A percentile compares a stretch with the other conserved stretches of the same genome.
These are phyloP conservation scores for Debaryomyces udenii DNA, from an alignment of 1,139 yeast species.

Conservation along the genomic window DNA sequence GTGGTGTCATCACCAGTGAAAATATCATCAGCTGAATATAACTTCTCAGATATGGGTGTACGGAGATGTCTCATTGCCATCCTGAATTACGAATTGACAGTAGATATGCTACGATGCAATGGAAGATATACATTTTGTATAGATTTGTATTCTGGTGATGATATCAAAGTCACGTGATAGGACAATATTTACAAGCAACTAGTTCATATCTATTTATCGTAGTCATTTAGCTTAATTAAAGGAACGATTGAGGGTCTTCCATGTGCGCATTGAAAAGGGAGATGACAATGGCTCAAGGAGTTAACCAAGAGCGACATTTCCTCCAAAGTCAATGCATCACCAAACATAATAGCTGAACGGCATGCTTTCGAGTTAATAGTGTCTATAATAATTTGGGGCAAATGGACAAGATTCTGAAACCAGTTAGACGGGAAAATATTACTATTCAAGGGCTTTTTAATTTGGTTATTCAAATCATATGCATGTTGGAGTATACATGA, in stretches of 20 bases:
- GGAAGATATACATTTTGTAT: too few relatives aligned
- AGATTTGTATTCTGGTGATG: too few relatives aligned
- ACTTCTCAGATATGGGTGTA: constrained; percentile 1
- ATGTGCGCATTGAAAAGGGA: constrained; percentile 85
- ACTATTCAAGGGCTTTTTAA: constrained; percentile 17
- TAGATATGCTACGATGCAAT: background rate
- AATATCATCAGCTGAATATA: constrained; percentile 3
- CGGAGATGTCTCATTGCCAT: constrained; percentile 7
- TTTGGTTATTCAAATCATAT: constrained; percentile 39
- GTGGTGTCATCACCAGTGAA: constrained; percentile 1
- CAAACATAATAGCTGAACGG: constrained; percentile 73
- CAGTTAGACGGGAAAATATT: constrained; percentile 16
- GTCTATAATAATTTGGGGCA: constrained; percentile 56
- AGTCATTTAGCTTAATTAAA: constrained; percentile 26
- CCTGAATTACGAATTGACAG: background rate
- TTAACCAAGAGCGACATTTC: constrained; percentile 51
- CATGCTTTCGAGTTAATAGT: constrained; percentile 68
- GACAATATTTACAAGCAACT: background rate
- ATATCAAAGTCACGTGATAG: background rate
- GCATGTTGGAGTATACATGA: constrained; percentile 44
- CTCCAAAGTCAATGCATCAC: constrained; percentile 45
- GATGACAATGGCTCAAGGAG: constrained; percentile 48
- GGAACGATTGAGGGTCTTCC: constrained; percentile 81
- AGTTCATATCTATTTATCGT: constrained; percentile 10
- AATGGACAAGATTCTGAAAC: constrained; percentile 20